Conservation (phyloP, 2,329 filamentous ascomycete species). For the Coniochaeta prunicola region DNA sequence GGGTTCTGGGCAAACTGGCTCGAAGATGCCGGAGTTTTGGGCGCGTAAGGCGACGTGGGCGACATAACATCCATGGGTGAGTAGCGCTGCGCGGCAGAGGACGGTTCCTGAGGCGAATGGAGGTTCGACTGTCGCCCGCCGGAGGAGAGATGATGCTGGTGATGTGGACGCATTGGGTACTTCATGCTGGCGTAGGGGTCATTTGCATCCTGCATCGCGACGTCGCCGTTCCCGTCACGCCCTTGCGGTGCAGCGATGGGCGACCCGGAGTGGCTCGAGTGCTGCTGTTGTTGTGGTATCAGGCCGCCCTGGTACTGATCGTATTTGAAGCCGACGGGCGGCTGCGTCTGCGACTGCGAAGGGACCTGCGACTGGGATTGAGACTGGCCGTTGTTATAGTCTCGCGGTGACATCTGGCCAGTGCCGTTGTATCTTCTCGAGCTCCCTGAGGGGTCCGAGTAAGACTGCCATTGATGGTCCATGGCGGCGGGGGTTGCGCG, state of each 20-base stretch:
- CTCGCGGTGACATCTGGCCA: conserved; percentile 33
- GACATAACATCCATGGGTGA: conserved; percentile 91
- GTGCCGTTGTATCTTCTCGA: conserved; percentile 19
- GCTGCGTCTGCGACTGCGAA: conserved; percentile 15
- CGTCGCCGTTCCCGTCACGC: conserved; percentile 68
- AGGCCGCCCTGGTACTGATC: conserved; percentile 54
- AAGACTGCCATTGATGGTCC: conserved; percentile 62
- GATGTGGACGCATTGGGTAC: conserved; percentile 72
- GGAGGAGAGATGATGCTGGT: conserved; percentile 63
- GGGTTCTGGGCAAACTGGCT: conserved; percentile 43
- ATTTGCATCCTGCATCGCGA: conserved; percentile 77
- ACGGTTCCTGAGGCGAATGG: conserved; percentile 70
- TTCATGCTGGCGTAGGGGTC: conserved; percentile 83
- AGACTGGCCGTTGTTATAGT: conserved; percentile 35
- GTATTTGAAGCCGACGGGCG: conserved; percentile 57
- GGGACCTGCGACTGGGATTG: conserved; percentile 25
- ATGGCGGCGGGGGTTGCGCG: conserved; percentile 26
- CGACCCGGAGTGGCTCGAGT: conserved; percentile 44
- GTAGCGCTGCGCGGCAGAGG: conserved; percentile 81
- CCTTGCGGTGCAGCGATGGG: conserved; percentile 35
- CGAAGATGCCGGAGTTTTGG: conserved; percentile 50
- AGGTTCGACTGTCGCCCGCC: conserved; percentile 48
- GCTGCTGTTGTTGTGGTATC: conserved; percentile 22
- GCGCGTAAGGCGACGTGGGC: conserved; percentile 69
- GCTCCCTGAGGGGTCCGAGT: conserved; percentile 28